Base-by-base conservation (phyloP, 306 rosid genomes). In the Alnus glutinosa region DNA sequence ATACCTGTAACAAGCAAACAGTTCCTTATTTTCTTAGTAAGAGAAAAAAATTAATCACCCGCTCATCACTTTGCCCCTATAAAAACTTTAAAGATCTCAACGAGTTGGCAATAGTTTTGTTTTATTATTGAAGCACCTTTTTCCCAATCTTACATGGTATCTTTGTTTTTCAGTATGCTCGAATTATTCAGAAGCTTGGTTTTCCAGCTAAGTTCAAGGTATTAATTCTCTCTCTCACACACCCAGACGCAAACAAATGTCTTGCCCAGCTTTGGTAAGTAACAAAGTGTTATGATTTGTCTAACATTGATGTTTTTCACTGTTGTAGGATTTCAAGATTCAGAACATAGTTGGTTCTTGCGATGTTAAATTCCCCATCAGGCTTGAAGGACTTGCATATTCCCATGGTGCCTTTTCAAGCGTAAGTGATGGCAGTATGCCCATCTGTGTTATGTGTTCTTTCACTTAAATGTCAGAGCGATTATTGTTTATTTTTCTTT, bases 261-360 rank as follows among this genome's bases (percentile, higher is more conserved):
- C 70, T 2, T 15, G 7, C 34, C 9, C 6, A 14, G 70, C 70
- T 34, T 36, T 39, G 9, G 9, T 39, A 39, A 5, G 1, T 13
- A 3, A 67, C 32, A 18, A 39, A 6, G 62, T 48, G 58, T 55
- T 10, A 23, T 15, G 15, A 3, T 57, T 42, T 13, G 12, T 61
- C 44, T 46, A 63, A 37, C 0, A 1, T 5, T 18, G 16, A 48
- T 34, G 28, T 15, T 75, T 74, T 61, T 46, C 71, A 11, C 44
- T 51, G 74, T 54, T 77, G 63, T 62, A 91, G 96, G 93, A 89
- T 76, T 94, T 94, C 77, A 94, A 94, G 84, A 94, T 94, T 79
- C 97, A 94, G 86, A 94, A 94, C 79, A 94, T 94, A 59, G 97
- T 94, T 54, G 97, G 95, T 61, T 94, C 97, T 8, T 91, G 97